A percentile compares a stretch with the other conserved stretches of the same genome.
Conservation (phyloP, 2,329 filamentous ascomycete genomes). For the Trichoderma citrinoviride region DNA sequence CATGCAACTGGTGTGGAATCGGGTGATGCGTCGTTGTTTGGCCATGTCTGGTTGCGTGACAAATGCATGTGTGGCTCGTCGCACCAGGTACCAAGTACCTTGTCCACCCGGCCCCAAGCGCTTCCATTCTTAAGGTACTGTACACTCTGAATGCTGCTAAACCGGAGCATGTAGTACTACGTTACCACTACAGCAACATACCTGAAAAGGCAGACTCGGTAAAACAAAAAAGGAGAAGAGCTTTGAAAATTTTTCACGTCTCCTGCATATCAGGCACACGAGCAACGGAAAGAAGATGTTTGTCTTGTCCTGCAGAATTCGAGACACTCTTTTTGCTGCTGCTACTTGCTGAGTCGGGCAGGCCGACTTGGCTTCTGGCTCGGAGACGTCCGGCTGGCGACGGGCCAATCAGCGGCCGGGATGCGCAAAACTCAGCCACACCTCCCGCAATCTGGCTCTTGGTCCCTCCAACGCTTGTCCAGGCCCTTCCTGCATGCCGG, state of each 20-base stretch:
- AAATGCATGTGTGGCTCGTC: neutral
- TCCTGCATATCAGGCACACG: neutral
- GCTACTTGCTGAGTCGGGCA: neutral
- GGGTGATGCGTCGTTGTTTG: neutral
- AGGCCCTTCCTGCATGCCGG: neutral
- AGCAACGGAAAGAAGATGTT: neutral
- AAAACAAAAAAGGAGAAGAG: neutral
- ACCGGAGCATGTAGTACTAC: too few species aligned
- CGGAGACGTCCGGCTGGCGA: conserved; percentile 10
- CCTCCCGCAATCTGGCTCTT: conserved; percentile 7
- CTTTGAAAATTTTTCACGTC: neutral
- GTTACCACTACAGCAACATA: neutral
- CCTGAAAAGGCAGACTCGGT: neutral
- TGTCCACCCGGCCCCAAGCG: conserved; percentile 7
- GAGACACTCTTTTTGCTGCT: neutral
- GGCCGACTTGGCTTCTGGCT: conserved; percentile 2
- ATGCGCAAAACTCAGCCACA: conserved; percentile 10
- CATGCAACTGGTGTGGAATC: conserved; percentile 13
- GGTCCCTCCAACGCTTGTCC: neutral
- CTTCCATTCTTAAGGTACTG: neutral
- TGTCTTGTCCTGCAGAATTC: neutral
- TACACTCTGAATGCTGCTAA: too few species aligned
- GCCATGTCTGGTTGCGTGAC: conserved; percentile 1
- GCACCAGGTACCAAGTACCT: neutral
- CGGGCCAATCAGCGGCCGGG: neutral